These are phyloP conservation scores for Plantago ovata DNA, from an alignment of 257 asterid genomes.

Conservation along the genomic window DNA sequence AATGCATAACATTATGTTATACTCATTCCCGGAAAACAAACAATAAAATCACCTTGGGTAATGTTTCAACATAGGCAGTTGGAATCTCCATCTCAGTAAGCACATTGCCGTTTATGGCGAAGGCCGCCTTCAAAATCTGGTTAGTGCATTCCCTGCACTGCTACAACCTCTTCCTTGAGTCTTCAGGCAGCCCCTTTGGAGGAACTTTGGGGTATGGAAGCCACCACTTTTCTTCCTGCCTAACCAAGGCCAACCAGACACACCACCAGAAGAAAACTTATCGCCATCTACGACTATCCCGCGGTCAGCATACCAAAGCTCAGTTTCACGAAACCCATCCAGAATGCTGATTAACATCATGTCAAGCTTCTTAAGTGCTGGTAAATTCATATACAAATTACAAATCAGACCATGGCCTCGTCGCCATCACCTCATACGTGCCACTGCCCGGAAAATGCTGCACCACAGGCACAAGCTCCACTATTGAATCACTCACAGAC, in stretches of 20 bases:
- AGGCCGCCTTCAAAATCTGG: constrained; percentile 94
- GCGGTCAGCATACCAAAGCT: constrained; percentile 89
- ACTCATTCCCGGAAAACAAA: neutral
- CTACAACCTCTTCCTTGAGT: constrained; percentile 80
- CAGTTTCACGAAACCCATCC: constrained; percentile 75
- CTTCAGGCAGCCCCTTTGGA: constrained; percentile 76
- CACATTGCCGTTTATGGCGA: constrained; percentile 86
- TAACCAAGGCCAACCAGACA: constrained; percentile 74
- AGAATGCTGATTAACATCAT: constrained; percentile 84
- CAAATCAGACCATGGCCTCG: constrained; percentile 78
- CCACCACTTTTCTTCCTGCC: constrained; percentile 99
- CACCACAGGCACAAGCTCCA: constrained; percentile 82
- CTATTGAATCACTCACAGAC: constrained; percentile 87
- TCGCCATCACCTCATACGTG: constrained; percentile 78
- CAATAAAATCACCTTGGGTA: constrained; percentile 73
- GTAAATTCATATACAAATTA: constrained; percentile 78
- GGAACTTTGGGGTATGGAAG: constrained; percentile 96
- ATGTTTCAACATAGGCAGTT: constrained; percentile 62
- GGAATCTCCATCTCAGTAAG: constrained; percentile 96
- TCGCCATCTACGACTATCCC: constrained; percentile 66
- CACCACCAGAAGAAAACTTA: constrained; percentile 31
- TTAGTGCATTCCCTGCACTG: constrained; percentile 93
- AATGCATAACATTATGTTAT: neutral
- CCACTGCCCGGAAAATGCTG: constrained; percentile 86
- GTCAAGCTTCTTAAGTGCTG: constrained; percentile 97